Base-by-base conservation (phyloP, 495 filamentous ascomycete genomes). In the Copromyces sp. region DNA sequence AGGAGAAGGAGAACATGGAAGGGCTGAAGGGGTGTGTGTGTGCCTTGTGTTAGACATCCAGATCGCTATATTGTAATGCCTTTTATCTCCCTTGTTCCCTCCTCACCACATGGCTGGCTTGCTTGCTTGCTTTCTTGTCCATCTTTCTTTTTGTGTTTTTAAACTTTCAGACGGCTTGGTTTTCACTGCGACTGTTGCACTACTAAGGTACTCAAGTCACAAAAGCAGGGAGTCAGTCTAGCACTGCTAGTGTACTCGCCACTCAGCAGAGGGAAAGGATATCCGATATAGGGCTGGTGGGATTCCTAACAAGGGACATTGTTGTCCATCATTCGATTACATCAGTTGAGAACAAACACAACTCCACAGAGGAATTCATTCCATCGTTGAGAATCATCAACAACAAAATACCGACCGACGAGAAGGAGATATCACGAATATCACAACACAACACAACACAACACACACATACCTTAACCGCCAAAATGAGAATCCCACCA, bases 401-500 rank as follows among this genome's bases (percentile, higher is more conserved):
- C 3, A 47, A 47, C 44, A n/a, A 44, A 44, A 44, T n/a, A 47
- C n/a, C n/a, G 44, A 47, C n/a, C n/a, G n/a, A n/a, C n/a, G n/a
- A n/a, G n/a, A n/a, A n/a, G n/a, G n/a, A n/a, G n/a, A 47, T 20
- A 20, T 47, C 9, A 4, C 8, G 44, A 20, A 47, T 20, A 47
- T 47, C n/a, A 20, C 24, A 53, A 20, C 20, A 47, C 45, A 47
- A 47, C 17, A 47, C 44, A 47, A 37, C 35, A 37, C 35, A 37
- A 37, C 6, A 44, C 41, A 44, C 41, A n/a, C 7, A 44, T n/a
- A 24, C 24, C 24, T 24, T 24, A 24, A 24, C 12, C n/a, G 3
- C 3, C 68, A 79, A 69, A 24, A 86, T 86, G 84, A 81, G 77
- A 40, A 73, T 85, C 44, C 86, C 89, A 40, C 86, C 86, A 1